Conservation (phyloP, 1,139 yeast species). For the Lodderomyces jiufengensis region DNA sequence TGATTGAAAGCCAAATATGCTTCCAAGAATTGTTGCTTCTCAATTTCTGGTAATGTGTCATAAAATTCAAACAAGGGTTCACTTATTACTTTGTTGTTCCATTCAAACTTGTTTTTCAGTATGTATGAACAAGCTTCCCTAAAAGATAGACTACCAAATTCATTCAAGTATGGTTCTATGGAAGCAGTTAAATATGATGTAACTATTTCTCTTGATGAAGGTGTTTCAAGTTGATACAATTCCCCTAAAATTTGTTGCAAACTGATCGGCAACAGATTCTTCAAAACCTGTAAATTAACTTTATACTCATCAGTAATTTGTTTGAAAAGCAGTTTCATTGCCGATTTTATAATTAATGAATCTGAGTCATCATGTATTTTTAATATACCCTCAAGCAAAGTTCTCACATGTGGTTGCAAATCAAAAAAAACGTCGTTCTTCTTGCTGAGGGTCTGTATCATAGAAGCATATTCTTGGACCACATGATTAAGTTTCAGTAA, state of each 20-base stretch:
- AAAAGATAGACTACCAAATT: constrained; percentile 20
- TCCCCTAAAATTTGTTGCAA: too few relatives aligned
- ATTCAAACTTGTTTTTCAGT: constrained; percentile 9
- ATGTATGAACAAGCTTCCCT: constrained; percentile 22
- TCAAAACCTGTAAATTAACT: background rate
- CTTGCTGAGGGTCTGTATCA: too few relatives aligned
- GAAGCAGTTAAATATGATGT: too few relatives aligned
- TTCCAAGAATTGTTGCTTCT: constrained; percentile 18
- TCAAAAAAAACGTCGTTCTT: too few relatives aligned
- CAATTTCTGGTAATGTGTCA: constrained; percentile 6
- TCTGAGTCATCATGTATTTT: too few relatives aligned
- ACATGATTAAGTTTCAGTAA: background rate
- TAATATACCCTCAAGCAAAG: background rate
- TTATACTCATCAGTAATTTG: background rate
- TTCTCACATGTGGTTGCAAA: background rate
- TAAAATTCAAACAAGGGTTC: constrained; percentile 7
- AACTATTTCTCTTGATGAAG: too few relatives aligned
- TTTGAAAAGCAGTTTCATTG: background rate
- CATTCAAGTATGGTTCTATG: constrained; percentile 17
- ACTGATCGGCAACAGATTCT: too few relatives aligned
- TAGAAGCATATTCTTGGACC: background rate
- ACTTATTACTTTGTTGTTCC: constrained; percentile 8
- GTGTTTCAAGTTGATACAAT: too few relatives aligned
- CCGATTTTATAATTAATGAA: background rate
- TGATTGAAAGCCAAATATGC: constrained; percentile 23